Evolutionary conservation across 257 asterid genomes (phyloP).

Genomic region (Capsicum chinense): DNA sequence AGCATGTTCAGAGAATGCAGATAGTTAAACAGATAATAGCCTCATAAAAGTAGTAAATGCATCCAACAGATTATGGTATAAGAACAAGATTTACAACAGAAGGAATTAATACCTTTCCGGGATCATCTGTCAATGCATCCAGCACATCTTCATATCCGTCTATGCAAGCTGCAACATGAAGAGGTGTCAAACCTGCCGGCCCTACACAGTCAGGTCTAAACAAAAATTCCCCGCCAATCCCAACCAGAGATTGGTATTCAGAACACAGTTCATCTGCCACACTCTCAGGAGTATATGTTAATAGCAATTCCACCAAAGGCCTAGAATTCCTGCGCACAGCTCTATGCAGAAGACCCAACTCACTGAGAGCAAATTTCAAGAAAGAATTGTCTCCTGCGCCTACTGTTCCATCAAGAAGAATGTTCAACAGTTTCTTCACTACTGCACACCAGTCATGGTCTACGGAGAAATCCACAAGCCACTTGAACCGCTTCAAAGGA

Average conservation of each 20-base stretch:
- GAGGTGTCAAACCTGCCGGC: constrained; percentile 80
- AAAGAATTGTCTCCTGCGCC: constrained; percentile 52
- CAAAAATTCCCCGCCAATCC: constrained; percentile 41
- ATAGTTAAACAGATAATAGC: background rate
- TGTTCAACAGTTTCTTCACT: constrained; percentile 61
- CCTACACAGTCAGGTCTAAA: constrained; percentile 73
- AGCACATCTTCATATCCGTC: constrained; percentile 73
- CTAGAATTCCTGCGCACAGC: constrained; percentile 75
- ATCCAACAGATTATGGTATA: background rate
- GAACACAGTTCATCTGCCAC: constrained; percentile 54
- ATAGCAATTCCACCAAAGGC: constrained; percentile 66
- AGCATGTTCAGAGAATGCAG: background rate
- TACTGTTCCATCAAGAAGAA: constrained; percentile 62
- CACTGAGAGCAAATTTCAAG: constrained; percentile 57
- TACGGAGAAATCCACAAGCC: constrained; percentile 63
- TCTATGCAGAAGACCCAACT: constrained; percentile 72
- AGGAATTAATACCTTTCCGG: constrained; percentile 55
- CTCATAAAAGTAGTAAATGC: background rate
- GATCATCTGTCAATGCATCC: constrained; percentile 77
- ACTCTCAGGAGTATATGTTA: constrained; percentile 60
- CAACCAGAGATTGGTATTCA: constrained; percentile 50
- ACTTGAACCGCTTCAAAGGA: constrained; percentile 64
- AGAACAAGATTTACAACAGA: background rate
- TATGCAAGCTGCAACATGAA: constrained; percentile 83
- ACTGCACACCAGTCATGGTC: constrained; percentile 80